These are phyloP conservation scores for Zelonia costaricensis DNA, from an alignment of 208 protist genomes.

Conservation along the genomic window DNA sequence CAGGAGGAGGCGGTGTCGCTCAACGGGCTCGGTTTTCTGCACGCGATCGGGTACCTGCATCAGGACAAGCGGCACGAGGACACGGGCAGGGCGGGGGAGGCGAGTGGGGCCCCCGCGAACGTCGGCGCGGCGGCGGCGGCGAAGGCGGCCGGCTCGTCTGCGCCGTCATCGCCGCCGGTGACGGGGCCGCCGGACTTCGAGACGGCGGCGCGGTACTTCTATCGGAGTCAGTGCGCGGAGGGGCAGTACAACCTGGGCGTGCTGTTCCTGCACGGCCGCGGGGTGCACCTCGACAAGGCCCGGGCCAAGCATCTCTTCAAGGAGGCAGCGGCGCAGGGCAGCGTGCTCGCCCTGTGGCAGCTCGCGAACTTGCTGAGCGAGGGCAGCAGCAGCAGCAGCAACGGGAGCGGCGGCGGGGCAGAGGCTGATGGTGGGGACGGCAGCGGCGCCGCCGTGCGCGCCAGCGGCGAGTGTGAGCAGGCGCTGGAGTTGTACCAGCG, in stretches of 20 bases:
- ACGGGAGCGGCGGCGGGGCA: too few species aligned
- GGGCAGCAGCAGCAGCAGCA: not conserved
- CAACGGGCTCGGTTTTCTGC: slow-evolving; percentile 86
- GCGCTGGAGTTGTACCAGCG: slow-evolving; percentile 44
- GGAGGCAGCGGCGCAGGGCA: slow-evolving; percentile 40
- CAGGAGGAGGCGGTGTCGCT: slow-evolving; percentile 47
- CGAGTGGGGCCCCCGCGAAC: not conserved
- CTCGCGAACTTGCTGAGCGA: slow-evolving; percentile 45
- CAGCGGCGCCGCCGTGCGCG: slow-evolving; percentile 4
- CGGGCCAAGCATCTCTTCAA: slow-evolving; percentile 47
- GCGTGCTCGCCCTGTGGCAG: slow-evolving; percentile 73
- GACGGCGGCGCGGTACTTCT: slow-evolving; percentile 57
- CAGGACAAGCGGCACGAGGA: slow-evolving; percentile 12
- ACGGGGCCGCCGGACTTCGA: slow-evolving; percentile 42
- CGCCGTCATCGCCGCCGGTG: not conserved
- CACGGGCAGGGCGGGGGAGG: not conserved
- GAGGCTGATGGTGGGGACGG: not conserved
- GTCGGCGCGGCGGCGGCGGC: not conserved
- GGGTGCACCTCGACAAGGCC: slow-evolving; percentile 32
- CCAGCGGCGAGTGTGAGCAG: slow-evolving; percentile 35
- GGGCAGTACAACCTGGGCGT: slow-evolving; percentile 85
- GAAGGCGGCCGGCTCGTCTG: not conserved
- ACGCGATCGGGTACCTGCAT: slow-evolving; percentile 70
- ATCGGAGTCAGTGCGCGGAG: slow-evolving; percentile 28
- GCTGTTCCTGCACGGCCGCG: slow-evolving; percentile 66